Conservation (phyloP, 352 stramenopile genomes). For the Stramenopiles sp. region DNA sequence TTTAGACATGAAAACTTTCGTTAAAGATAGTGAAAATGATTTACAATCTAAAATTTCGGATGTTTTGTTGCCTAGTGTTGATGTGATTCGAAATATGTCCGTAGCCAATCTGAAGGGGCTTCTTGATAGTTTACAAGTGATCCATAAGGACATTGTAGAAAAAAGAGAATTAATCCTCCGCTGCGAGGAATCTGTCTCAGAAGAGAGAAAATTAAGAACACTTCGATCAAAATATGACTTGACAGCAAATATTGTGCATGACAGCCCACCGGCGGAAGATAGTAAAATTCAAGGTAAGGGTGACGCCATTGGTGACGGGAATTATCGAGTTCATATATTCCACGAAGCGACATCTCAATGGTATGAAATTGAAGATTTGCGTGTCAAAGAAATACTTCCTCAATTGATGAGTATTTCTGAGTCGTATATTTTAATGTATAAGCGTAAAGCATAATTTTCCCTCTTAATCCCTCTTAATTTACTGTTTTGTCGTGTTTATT, state of each 20-base stretch:
- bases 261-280: conserved; percentile 45
- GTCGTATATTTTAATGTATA: conserved; percentile 49
- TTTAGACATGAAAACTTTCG: conserved; percentile 57
- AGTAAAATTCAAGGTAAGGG: conserved; percentile 18
- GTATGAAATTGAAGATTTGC: conserved; percentile 93
- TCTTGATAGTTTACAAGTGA: too few relatives aligned
- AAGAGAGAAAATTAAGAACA: conserved; percentile 4
- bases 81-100: too few relatives aligned
- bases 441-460: neutral
- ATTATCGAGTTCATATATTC: conserved; percentile 78
- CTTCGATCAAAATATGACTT: conserved; percentile 90
- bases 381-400: conserved; percentile 81
- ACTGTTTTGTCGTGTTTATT: too few relatives aligned
- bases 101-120: too few relatives aligned
- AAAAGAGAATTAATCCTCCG: too few relatives aligned
- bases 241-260: conserved; percentile 82
- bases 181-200: too few relatives aligned
- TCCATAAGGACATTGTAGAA: too few relatives aligned
- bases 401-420: conserved; percentile 87
- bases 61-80: too few relatives aligned
- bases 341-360: conserved; percentile 70
- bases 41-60: too few relatives aligned
- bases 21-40: too few relatives aligned
- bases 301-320: conserved; percentile 19
- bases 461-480: too few relatives aligned